These are phyloP conservation scores for Salvia hispanica DNA, from an alignment of 257 asterid species.

Conservation along the genomic window DNA sequence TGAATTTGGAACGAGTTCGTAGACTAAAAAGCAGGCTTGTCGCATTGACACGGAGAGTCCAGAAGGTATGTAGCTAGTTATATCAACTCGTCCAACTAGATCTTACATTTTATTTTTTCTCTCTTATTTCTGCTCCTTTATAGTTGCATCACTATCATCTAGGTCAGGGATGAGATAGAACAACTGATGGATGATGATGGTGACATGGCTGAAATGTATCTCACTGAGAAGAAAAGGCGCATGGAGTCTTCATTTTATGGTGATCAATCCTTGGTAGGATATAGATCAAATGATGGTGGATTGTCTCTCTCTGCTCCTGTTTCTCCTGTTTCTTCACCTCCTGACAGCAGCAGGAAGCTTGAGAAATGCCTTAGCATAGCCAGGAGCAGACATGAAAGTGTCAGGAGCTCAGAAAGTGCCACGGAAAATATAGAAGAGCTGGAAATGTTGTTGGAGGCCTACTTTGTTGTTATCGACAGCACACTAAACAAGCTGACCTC, in stretches of 20 bases:
- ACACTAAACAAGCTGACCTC: slow-evolving; percentile 96
- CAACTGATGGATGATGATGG: slow-evolving; percentile 99
- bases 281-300: slow-evolving; percentile 71
- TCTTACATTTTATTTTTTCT: slow-evolving; percentile 17
- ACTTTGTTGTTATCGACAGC: slow-evolving; percentile 97
- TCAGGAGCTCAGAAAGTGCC: slow-evolving; percentile 80
- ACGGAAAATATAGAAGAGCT: slow-evolving; percentile 80
- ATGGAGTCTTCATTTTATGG: slow-evolving; percentile 79
- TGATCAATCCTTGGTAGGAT: slow-evolving; percentile 79
- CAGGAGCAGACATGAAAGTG: slow-evolving; percentile 95
- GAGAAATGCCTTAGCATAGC: slow-evolving; percentile 91
- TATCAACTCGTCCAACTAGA: slow-evolving; percentile 16
- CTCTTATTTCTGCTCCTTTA: slow-evolving; percentile 32
- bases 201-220: slow-evolving; percentile 99
- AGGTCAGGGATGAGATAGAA: slow-evolving; percentile 99
- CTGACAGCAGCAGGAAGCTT: slow-evolving; percentile 75
- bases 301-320: slow-evolving; percentile 85
- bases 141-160: slow-evolving; percentile 35
- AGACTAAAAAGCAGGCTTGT: slow-evolving; percentile 96
- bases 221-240: slow-evolving; percentile 84
- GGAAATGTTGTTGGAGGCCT: slow-evolving; percentile 98
- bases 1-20: slow-evolving; percentile 94
- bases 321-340: slow-evolving; percentile 94
- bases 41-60: slow-evolving; percentile 94
- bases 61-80: slow-evolving; percentile 62